phyloP scores from a whole-genome alignment of 2,329 filamentous ascomycete genomes.

The Rugonectria rugulosa region DNA sequence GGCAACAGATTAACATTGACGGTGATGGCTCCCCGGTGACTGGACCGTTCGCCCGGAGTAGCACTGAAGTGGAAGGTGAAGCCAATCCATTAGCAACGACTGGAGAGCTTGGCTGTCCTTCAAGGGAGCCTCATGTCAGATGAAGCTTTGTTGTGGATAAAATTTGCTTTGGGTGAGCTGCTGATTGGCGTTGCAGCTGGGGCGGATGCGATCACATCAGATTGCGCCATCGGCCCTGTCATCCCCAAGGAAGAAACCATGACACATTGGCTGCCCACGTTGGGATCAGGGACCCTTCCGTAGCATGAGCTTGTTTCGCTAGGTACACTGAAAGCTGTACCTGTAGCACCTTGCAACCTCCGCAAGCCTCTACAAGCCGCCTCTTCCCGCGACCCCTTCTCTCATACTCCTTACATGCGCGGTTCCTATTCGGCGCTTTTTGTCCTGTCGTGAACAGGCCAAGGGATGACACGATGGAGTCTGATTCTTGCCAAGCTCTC shows the following conservation, averaged over 20 bases:
- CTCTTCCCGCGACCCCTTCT: not conserved
- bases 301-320: too few species aligned
- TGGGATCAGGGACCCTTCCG: not conserved
- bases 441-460: conserved; percentile 13
- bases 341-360: not conserved
- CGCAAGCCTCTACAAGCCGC: conserved; percentile 6
- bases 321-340: too few species aligned
- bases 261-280: conserved; percentile 25
- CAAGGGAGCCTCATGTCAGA: conserved; percentile 15
- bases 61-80: conserved; percentile 21
- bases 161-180: not conserved
- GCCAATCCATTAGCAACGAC: conserved; percentile 10
- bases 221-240: conserved; percentile 42
- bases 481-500: not conserved
- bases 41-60: not conserved
- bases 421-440: conserved; percentile 29
- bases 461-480: conserved; percentile 27
- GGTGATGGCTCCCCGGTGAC: not conserved
- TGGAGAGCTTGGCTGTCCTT: not conserved
- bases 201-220: conserved; percentile 37
- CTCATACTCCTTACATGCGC: not conserved
- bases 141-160: conserved; percentile 27
- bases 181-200: conserved; percentile 25
- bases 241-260: conserved; percentile 21
- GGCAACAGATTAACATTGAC: not conserved